Base-by-base conservation (phyloP, 139 green algal genomes). In the Micractinium sp. region DNA sequence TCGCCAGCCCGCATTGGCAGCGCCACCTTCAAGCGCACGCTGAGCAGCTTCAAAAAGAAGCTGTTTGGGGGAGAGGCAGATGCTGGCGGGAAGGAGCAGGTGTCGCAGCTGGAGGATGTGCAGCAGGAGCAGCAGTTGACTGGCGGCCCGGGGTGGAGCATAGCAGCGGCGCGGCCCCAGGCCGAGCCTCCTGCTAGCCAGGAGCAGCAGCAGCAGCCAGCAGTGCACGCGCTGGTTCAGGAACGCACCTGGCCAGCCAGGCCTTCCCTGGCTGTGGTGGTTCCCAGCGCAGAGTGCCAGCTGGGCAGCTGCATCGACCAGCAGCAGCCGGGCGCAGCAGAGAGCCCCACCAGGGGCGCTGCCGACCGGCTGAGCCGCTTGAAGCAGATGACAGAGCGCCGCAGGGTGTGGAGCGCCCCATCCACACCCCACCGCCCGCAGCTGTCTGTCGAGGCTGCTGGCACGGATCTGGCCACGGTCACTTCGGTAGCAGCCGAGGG, bases 361-460 rank as follows among this genome's bases (percentile, higher is more conserved):
- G 61, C 27, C 33, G 81, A 86, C 13, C 36, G 66, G 23, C 74
- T 89, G 15, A 85, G 38, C 73, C 71, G 36, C 7, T 47, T 91
- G 76, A 89, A 89, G 41, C 74, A 35, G 75, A 67, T 88, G 83
- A 67, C 80, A 5, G 80, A 87, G 56, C 47, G 47, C 14, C 80
- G 81, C 19, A 61, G 86, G 27, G 78, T 90, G 13, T 90, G 75
- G 75, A 90, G 86, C 38, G 86, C 86, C 1, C 86, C 86, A 15
- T 66, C 63, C 14, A 29, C 20, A 5, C 47, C 47, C 47, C 5
- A 56, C 9, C 47, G 47, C 47, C 47, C 5, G 9, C 47, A 56
- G 47, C 47, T 9, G 47, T 56, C 47, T 56, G 47, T 16, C 47
- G 47, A 9, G 47, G 9, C 47, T 9, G 47, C 47, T 56, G 47